Evolutionary conservation across 371 early-diverging fungal species (phyloP), one percentile per base, ranked within the genome.

Genomic region (Mucor sp.): DNA sequence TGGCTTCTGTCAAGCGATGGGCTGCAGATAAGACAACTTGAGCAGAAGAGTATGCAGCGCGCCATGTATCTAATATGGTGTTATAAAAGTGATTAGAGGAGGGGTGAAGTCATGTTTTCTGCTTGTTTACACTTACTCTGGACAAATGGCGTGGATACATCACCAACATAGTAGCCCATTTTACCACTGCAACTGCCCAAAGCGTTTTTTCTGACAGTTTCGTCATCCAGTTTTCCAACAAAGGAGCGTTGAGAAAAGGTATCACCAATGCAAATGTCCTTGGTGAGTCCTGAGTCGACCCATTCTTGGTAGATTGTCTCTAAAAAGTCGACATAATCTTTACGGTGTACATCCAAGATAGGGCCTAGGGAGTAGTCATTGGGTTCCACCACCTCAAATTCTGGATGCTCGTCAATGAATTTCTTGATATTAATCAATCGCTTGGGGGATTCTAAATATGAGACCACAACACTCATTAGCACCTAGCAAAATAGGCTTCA

Each of bases 11-110:
- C 15, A 92, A 65, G 7, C 76, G 68, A 60, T 88, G 79, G 0
- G 86, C 81, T 4, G 85, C 92, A 1, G 90, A 86, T 32, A 91
- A 68, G 4, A 86, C 89, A 14, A 90, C 78, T 68, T 92, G 90
- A 1, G 83, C 89, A 1, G 91, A 88, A 9, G 78, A 81, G 71
- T 89, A 90, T 6, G 85, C 78, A n/a, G 90, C 85, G 47, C 74
- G 72, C 82, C 85, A 90, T 0, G 92, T 90, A 25, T 88, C 90
- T 87, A 56, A 4, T 12, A 14, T 37, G 37, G 15, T 7, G 15
- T 32, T 15, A 8, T 1, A 30, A 25, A 11, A 50, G 11, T 23
- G 14, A 9, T 12, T 11, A 50, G 50, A 25, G 11, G 12, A 12
- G 6, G 3, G 33, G 8, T 6, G n/a, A n/a, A 44, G 7, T n/a